A percentile compares a stretch with the other conserved stretches of the same genome.
Evolutionary conservation across 1,284 basidiomycete genomes (phyloP).

Genomic region (Pisolithus thermaeus): DNA sequence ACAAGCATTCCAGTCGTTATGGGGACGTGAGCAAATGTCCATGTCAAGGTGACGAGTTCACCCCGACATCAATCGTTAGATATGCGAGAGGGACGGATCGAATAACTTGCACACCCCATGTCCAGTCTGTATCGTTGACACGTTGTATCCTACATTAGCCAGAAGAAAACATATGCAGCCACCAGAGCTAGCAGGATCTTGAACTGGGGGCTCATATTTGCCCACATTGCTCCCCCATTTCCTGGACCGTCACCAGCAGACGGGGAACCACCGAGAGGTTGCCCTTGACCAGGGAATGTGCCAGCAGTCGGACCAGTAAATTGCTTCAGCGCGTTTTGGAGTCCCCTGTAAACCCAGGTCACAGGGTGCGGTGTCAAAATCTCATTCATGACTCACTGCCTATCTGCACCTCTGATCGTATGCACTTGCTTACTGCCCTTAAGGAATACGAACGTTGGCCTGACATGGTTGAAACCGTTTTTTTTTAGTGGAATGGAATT

Average conservation of each 20-base stretch:
- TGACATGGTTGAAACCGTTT: constrained; percentile 21
- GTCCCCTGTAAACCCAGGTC: constrained; percentile 35
- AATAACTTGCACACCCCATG: not conserved
- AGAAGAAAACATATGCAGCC: constrained; percentile 61
- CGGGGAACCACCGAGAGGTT: constrained; percentile 54
- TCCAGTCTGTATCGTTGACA: not conserved
- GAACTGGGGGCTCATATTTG: constrained; percentile 57
- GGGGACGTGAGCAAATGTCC: constrained; percentile 30
- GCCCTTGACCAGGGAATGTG: constrained; percentile 65
- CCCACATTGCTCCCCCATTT: constrained; percentile 27
- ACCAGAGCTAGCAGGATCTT: constrained; percentile 57
- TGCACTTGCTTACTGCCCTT: constrained; percentile 64
- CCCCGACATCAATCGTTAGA: not conserved
- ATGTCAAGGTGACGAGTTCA: not conserved
- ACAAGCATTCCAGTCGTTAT: constrained; percentile 41
- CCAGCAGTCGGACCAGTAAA: constrained; percentile 31
- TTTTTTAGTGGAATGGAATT: constrained; percentile 1
- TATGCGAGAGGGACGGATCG: not conserved
- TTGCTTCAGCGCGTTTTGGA: constrained; percentile 55
- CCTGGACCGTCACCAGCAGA: constrained; percentile 27
- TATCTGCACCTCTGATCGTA: constrained; percentile 63
- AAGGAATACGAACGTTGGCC: constrained; percentile 77
- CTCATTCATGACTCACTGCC: constrained; percentile 39
- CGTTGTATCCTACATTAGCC: constrained; percentile 34
- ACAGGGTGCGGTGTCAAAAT: not conserved